Conservation (phyloP, 2,329 filamentous ascomycete genomes). For the Fusarium sp. region DNA sequence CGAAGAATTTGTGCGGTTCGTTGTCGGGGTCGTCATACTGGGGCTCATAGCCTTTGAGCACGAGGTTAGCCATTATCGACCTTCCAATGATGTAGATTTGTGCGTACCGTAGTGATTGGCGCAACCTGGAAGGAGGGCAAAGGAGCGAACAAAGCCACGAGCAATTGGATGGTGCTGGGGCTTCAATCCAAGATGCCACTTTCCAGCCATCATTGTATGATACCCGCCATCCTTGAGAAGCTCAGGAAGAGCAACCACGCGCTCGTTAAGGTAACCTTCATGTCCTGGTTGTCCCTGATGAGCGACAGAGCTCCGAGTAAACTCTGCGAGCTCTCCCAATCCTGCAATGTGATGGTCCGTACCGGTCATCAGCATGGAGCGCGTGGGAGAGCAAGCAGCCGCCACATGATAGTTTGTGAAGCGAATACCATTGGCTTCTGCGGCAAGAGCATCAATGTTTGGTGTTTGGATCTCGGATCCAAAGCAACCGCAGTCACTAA, state of each 20-base stretch:
- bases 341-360: conserved; percentile 56
- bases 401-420: conserved; percentile 76
- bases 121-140: background rate
- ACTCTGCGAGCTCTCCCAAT: conserved; percentile 70
- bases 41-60: conserved; percentile 60
- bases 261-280: conserved; percentile 71
- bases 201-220: background rate
- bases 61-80: conserved; percentile 41
- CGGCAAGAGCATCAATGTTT: conserved; percentile 51
- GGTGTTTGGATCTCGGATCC: conserved; percentile 51
- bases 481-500: conserved; percentile 48
- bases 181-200: background rate
- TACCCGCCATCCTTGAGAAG: background rate
- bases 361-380: conserved; percentile 74
- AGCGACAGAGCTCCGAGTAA: conserved; percentile 48
- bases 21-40: conserved; percentile 51
- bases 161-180: background rate
- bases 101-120: background rate
- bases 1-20: conserved; percentile 55
- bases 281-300: conserved; percentile 71
- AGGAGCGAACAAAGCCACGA: background rate
- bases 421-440: conserved; percentile 61
- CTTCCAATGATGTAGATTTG: background rate
- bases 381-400: conserved; percentile 72
- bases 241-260: background rate